These are phyloP conservation scores for Arachis stenosperma DNA, from an alignment of 306 rosid species.

Conservation along the genomic window DNA sequence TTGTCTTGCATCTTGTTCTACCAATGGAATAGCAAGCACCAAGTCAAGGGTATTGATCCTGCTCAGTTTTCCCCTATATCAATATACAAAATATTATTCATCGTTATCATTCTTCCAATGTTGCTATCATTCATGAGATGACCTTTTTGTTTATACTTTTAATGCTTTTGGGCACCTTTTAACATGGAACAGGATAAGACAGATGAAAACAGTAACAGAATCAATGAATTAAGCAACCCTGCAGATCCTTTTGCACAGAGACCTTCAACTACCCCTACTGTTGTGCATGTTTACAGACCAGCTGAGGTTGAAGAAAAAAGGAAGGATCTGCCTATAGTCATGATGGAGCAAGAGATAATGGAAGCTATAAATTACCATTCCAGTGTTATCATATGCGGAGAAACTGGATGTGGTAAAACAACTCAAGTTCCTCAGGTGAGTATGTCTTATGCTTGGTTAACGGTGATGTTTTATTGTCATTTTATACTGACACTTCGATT, in stretches of 20 bases:
- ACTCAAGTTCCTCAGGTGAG: conserved; percentile 97
- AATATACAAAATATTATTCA: conserved; percentile 7
- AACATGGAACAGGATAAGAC: conserved; percentile 53
- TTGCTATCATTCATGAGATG: neutral
- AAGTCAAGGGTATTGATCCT: conserved; percentile 52
- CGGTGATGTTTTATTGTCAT: conserved; percentile 26
- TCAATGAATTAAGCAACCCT: conserved; percentile 39
- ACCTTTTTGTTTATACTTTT: conserved; percentile 17
- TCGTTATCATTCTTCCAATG: conserved; percentile 20
- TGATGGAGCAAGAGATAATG: conserved; percentile 99
- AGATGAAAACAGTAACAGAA: conserved; percentile 37
- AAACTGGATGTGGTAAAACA: conserved; percentile 99
- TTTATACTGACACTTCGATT: conserved; percentile 3
- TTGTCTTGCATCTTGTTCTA: conserved; percentile 25
- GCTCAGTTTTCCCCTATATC: conserved; percentile 5
- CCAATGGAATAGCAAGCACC: conserved; percentile 35
- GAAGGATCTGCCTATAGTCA: conserved; percentile 90
- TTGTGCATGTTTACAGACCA: conserved; percentile 80
- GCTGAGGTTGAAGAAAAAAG: conserved; percentile 70
- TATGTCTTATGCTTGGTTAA: conserved; percentile 32
- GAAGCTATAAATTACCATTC: conserved; percentile 79
- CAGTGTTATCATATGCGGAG: conserved; percentile 91
- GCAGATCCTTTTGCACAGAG: conserved; percentile 38
- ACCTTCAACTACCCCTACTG: conserved; percentile 56
- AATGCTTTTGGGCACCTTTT: conserved; percentile 29